A percentile compares a stretch with the other conserved stretches of the same genome.
Evolutionary conservation across 1,139 yeast species (phyloP).

Genomic region (Hemisphaericaspora subhashii): DNA sequence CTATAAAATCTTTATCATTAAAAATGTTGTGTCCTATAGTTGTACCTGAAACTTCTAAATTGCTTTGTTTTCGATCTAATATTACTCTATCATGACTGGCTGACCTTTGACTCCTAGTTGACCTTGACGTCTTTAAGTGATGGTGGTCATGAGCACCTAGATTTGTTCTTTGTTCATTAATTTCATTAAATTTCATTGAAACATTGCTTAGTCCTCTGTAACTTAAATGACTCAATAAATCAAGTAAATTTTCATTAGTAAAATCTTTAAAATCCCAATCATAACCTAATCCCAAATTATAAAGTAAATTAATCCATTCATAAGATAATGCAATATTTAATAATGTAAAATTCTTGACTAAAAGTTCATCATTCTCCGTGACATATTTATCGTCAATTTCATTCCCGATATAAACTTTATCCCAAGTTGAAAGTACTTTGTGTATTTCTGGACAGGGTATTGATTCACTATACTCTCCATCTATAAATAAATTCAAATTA

Average conservation of each 20-base stretch:
- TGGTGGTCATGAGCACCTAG: constrained; percentile 4
- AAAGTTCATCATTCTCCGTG: constrained; percentile 25
- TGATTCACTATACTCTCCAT: constrained; percentile 47
- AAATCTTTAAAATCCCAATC: constrained; percentile 39
- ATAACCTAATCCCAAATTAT: constrained; percentile 38
- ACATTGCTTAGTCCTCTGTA: constrained; percentile 28
- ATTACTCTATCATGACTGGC: constrained; percentile 1
- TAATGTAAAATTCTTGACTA: constrained; percentile 34
- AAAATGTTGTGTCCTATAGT: background rate
- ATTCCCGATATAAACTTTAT: constrained; percentile 39
- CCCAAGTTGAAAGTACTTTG: constrained; percentile 33
- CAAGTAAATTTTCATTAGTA: constrained; percentile 28
- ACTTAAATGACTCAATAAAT: constrained; percentile 32
- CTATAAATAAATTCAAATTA: constrained; percentile 38
- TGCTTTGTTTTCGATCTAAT: constrained; percentile 1
- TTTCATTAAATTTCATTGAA: constrained; percentile 24
- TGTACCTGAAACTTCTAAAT: background rate
- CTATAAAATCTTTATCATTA: constrained; percentile 17
- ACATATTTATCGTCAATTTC: constrained; percentile 15
- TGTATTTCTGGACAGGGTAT: constrained; percentile 43
- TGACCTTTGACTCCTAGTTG: background rate
- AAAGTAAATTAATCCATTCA: constrained; percentile 42
- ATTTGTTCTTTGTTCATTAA: constrained; percentile 16
- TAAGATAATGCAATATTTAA: constrained; percentile 28
- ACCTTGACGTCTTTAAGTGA: constrained; percentile 3